phyloP scores from a whole-genome alignment of 1,139 yeast genomes.

The Nakaseomyces glabratus region DNA sequence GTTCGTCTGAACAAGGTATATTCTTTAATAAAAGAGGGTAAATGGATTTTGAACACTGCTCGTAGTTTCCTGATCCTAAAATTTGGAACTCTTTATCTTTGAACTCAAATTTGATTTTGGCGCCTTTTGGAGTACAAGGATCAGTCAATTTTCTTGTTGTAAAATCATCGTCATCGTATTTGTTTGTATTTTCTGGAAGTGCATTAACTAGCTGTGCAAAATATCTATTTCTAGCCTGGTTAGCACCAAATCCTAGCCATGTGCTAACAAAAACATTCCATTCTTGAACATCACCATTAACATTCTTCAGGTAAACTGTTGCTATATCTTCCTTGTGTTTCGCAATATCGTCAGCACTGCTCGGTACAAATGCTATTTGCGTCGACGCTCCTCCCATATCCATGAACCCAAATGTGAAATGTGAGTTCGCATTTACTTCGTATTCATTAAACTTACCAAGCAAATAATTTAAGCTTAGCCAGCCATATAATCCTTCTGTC shows the following conservation, averaged over 20 bases:
- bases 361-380: constrained; percentile 71
- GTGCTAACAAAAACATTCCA: constrained; percentile 75
- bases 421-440: constrained; percentile 31
- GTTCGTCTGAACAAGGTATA: constrained; percentile 63
- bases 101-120: constrained; percentile 35
- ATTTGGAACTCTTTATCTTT: constrained; percentile 42
- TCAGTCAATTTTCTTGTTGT: constrained; percentile 39
- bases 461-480: constrained; percentile 67
- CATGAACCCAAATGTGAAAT: constrained; percentile 68
- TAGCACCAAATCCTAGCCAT: constrained; percentile 82
- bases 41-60: constrained; percentile 54
- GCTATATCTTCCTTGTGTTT: constrained; percentile 59
- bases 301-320: constrained; percentile 44
- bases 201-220: constrained; percentile 42
- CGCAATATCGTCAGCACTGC: constrained; percentile 40
- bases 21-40: constrained; percentile 64
- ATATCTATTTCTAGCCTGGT: constrained; percentile 62
- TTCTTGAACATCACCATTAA: constrained; percentile 51
- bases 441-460: constrained; percentile 47
- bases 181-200: constrained; percentile 35
- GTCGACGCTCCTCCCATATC: constrained; percentile 91
- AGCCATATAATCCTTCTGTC: constrained; percentile 72
- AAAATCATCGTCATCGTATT: constrained; percentile 37
- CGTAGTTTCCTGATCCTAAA: constrained; percentile 60
- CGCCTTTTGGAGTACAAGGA: constrained; percentile 65